phyloP scores from a whole-genome alignment of 2,329 filamentous ascomycete species.

The Fusarium continuum region DNA sequence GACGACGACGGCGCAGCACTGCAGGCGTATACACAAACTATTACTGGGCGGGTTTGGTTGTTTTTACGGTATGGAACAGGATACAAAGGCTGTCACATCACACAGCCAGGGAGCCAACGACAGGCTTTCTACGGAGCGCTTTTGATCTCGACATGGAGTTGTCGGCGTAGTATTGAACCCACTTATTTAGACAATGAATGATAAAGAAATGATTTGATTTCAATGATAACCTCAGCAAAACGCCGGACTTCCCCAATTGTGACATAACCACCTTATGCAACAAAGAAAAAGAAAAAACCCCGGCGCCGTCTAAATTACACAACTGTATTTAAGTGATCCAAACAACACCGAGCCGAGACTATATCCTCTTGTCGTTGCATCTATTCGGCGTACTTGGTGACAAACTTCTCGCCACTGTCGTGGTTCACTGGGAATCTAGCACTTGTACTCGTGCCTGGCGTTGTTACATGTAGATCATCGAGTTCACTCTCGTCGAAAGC shows the following conservation, averaged over 20 bases:
- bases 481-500: slow-evolving; percentile 74
- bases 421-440: slow-evolving; percentile 66
- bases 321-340: neutral
- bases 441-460: slow-evolving; percentile 54
- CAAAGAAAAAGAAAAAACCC: too few relatives aligned
- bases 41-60: slow-evolving; percentile 33
- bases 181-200: slow-evolving; percentile 40
- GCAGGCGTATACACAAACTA: slow-evolving; percentile 39
- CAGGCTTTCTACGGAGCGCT: slow-evolving; percentile 37
- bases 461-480: slow-evolving; percentile 66
- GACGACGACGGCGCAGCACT: slow-evolving; percentile 33
- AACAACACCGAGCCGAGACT: neutral
- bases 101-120: slow-evolving; percentile 26
- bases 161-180: slow-evolving; percentile 35
- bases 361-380: neutral
- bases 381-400: slow-evolving; percentile 32
- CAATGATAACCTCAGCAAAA: slow-evolving; percentile 17
- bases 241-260: slow-evolving; percentile 33
- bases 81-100: slow-evolving; percentile 26
- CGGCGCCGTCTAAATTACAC: slow-evolving; percentile 23
- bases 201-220: slow-evolving; percentile 33
- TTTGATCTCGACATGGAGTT: slow-evolving; percentile 40
- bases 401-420: slow-evolving; percentile 54
- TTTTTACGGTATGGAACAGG: slow-evolving; percentile 30
- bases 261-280: slow-evolving; percentile 26